Percentiles rank a stretch among this genome's conserved stretches.
These are phyloP conservation scores for Malus hybrid DNA, from an alignment of 331 rosid genomes.

Conservation along the genomic window DNA sequence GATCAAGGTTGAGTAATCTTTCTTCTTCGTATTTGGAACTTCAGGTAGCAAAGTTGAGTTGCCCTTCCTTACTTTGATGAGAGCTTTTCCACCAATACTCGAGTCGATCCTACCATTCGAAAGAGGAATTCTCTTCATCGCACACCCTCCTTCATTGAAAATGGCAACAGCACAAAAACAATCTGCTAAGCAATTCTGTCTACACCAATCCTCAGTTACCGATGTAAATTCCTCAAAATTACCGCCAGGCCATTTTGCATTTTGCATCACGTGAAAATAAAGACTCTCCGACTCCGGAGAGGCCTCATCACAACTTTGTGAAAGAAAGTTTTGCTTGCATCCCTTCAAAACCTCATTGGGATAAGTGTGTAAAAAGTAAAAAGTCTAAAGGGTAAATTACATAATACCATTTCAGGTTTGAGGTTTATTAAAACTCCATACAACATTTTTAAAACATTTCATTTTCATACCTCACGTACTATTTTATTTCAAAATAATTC, in stretches of 20 bases:
- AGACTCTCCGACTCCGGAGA: background rate
- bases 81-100: background rate
- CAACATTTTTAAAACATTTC: no score
- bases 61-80: background rate
- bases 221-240: background rate
- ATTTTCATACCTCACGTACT: no score
- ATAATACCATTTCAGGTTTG: no score
- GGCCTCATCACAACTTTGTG: slow-evolving; percentile 11
- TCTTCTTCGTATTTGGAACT: background rate
- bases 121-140: background rate
- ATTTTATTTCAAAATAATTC: no score
- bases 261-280: background rate
- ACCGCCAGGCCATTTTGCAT: background rate
- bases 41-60: background rate
- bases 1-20: background rate
- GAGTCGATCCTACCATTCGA: background rate
- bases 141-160: background rate
- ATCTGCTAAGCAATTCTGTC: no score
- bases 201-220: background rate
- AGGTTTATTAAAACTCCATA: no score
- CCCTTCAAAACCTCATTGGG: background rate
- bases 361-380: no score
- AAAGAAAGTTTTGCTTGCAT: background rate
- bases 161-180: background rate
- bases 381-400: no score